phyloP scores from a whole-genome alignment of 768 basidiomycete genomes.

The Mrakia gelida region DNA sequence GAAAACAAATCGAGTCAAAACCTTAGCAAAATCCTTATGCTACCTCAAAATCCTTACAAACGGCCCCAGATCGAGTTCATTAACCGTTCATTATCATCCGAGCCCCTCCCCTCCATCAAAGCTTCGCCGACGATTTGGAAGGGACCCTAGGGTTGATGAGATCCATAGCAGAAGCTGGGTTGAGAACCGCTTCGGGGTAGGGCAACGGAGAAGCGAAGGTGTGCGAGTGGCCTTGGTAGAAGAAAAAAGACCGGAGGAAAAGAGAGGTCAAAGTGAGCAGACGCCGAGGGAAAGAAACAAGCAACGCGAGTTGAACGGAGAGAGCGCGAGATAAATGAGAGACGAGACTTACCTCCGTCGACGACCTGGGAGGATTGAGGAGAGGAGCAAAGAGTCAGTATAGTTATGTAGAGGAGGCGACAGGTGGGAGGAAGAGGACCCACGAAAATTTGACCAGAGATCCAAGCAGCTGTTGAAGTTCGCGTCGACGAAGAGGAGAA shows the following conservation, averaged over 20 bases:
- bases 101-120: background rate
- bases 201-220: constrained; percentile 34
- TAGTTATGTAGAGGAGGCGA: background rate
- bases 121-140: constrained; percentile 15
- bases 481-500: too few species aligned
- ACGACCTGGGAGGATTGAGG: background rate
- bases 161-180: constrained; percentile 37
- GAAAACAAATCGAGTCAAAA: too few species aligned
- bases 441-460: constrained; percentile 69
- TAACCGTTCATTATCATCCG: too few species aligned
- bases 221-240: constrained; percentile 38
- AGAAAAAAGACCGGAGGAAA: constrained; percentile 43
- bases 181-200: constrained; percentile 42
- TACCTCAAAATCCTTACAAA: too few species aligned
- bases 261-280: background rate
- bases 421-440: constrained; percentile 25
- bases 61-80: too few species aligned
- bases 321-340: background rate
- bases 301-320: background rate
- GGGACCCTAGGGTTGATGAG: constrained; percentile 19
- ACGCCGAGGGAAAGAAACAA: background rate
- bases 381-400: background rate
- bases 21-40: too few species aligned
- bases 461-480: constrained; percentile 50
- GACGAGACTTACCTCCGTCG: constrained; percentile 1